These are phyloP conservation scores for Haplosporangium gracile DNA, from an alignment of 192 early-diverging fungal species.

Conservation along the genomic window DNA sequence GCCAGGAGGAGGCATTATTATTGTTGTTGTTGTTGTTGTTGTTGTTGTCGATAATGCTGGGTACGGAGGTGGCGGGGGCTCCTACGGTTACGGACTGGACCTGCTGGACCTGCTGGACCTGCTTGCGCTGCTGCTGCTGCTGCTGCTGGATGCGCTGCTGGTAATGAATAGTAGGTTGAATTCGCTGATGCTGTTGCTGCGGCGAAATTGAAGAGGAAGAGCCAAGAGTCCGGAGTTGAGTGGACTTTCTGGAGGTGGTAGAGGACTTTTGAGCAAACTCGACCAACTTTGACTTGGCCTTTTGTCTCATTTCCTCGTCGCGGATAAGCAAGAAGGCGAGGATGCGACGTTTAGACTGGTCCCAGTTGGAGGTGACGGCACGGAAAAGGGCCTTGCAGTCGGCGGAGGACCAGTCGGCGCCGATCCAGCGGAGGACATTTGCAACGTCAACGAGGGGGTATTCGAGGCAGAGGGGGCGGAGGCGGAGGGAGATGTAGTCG, in stretches of 20 bases:
- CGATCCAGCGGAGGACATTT: conserved; percentile 57
- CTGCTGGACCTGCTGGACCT: conserved; percentile 25
- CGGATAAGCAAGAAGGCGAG: conserved; percentile 49
- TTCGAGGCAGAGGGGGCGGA: conserved; percentile 51
- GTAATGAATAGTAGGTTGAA: background rate
- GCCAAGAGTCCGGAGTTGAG: conserved; percentile 5
- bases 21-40: background rate
- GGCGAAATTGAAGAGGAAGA: conserved; percentile 7
- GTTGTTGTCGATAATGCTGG: background rate
- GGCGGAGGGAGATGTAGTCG: conserved; percentile 54
- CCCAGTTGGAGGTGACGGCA: conserved; percentile 52
- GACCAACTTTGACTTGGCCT: conserved; percentile 48
- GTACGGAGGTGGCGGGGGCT: background rate
- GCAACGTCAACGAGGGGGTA: conserved; percentile 51
- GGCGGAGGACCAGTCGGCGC: conserved; percentile 44
- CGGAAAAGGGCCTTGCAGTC: conserved; percentile 55
- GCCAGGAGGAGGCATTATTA: background rate
- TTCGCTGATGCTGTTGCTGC: conserved; percentile 15
- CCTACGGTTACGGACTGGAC: conserved; percentile 17
- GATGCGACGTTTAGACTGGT: conserved; percentile 46
- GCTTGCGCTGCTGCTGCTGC: conserved; percentile 11
- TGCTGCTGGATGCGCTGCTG: conserved; percentile 10
- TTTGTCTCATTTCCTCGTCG: conserved; percentile 55
- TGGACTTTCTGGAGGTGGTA: conserved; percentile 1
- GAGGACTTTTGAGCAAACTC: conserved; percentile 41